Evolutionary conservation across 441 rosid genomes (phyloP), one percentile per base, ranked within the genome.

Genomic region (Pelargonium fulgidum): DNA sequence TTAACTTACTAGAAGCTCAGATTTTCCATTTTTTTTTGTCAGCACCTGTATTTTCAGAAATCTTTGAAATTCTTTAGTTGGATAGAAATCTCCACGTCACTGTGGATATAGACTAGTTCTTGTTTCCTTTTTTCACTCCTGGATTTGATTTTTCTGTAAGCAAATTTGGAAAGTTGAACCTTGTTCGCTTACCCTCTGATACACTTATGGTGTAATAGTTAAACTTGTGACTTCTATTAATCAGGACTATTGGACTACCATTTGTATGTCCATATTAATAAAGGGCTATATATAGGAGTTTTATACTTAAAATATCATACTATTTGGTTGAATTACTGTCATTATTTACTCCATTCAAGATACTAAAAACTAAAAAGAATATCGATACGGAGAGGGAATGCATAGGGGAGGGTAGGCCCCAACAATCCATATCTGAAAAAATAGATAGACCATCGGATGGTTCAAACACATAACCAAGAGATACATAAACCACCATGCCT

Each of bases 11-110:
- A 39, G 59, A 62, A 20, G 12, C 69, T 62, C n/a, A 22, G 7
- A 13, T 65, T 73, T 70, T 68, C 70, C 24, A 58, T 81, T 68
- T 64, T 52, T 39, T 39, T 39, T 7, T 39, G 9, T 39, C 42
- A 39, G 42, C 42, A 39, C 7, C 42, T 6, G 7, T 39, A 39
- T 7, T 58, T 58, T 58, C 33, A 58, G 62, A 19, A 20, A 56
- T 78, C 54, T 68, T 14, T 73, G 26, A 56, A 54, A 68, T 77
- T 75, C 50, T 58, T 75, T 69, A 64, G 70, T 64, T 20, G 68
- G 48, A 67, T 33, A 62, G 65, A 59, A 58, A 33, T 58, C 14
- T 16, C 3, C 64, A 44, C 33, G 39, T 36, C 68, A 47, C 67
- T 42, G 54, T 29, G 16, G 62, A 9, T 61, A 54, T 65, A 71